Base-by-base conservation (phyloP, 495 filamentous ascomycete species). In the Penicillium antarcticum region DNA sequence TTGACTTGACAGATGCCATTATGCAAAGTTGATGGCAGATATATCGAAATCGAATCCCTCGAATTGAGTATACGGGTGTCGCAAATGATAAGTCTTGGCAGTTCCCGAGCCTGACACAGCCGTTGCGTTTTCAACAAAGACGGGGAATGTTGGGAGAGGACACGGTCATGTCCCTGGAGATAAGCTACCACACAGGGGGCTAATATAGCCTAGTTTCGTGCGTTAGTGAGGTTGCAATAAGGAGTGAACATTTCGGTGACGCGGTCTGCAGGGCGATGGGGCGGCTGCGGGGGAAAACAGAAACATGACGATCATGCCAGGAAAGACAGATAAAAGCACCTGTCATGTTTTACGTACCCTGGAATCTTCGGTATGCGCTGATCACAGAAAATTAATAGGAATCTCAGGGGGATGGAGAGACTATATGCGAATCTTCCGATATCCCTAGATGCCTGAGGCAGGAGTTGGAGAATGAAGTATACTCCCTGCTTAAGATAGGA, bases 1-100 rank as follows among this genome's bases (percentile, higher is more conserved):
- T 57, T 33, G 65, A 61, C 42, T 60, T 56, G 40, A 66, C 49
- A 10, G 65, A 56, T 1, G 65, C 46, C 73, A 75, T 75, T 42
- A 21, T 58, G 12, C 42, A 32, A 31, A 12, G 37, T 16, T n/a
- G 31, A 21, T 19, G 4, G 19, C 10, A 11, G 24, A 34, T 31
- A 17, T 39, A 41, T 36, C 17, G 26, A 6, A 33, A 18, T 8
- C 12, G 13, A 42, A 24, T 44, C 29, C 39, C 2, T 12, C n/a
- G 39, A 18, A 16, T n/a, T 10, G 14, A 42, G 39, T 16, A 8
- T 14, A 19, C 13, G 35, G n/a, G 4, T 34, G 13, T 29, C 14
- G n/a, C 44, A 51, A 42, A 46, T 42, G 43, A 40, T 29, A 29
- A 29, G 7, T 9, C 26, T 29, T 29, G 7, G 26, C 26, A 29